Percentiles rank a stretch among this genome's conserved stretches.
Evolutionary conservation across 208 protist species (phyloP).

Genomic region (Acanthamoeba lenticulata): DNA sequence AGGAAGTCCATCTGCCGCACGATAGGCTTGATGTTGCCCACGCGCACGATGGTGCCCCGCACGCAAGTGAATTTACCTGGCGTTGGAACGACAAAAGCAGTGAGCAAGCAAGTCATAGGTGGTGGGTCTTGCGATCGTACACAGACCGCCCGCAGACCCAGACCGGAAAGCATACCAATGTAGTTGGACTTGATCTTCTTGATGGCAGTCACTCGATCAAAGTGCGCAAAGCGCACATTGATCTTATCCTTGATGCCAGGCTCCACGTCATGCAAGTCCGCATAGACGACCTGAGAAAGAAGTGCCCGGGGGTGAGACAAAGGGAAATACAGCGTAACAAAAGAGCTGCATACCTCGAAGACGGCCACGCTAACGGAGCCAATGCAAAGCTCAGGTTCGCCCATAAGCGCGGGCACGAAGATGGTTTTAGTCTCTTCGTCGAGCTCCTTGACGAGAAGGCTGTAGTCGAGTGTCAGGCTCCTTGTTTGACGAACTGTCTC

Average conservation of each 20-base stretch:
- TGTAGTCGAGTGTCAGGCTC: slow-evolving; percentile 23
- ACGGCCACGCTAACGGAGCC: slow-evolving; percentile 24
- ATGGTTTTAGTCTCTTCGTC: background rate
- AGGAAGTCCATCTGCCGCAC: slow-evolving; percentile 84
- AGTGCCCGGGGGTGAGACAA: background rate
- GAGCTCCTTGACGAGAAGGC: background rate
- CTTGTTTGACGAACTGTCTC: background rate
- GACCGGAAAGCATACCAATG: slow-evolving; percentile 13
- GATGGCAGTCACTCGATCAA: slow-evolving; percentile 36
- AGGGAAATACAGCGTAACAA: background rate
- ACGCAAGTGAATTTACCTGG: slow-evolving; percentile 85
- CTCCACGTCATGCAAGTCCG: background rate
- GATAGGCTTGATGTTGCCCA: slow-evolving; percentile 87
- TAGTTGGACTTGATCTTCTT: slow-evolving; percentile 69
- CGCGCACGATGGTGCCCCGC: slow-evolving; percentile 88
- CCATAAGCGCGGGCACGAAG: background rate
- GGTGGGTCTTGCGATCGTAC: no score
- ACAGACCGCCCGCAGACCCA: background rate
- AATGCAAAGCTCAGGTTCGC: background rate
- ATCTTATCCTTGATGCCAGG: background rate
- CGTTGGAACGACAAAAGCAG: background rate
- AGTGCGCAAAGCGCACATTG: slow-evolving; percentile 19
- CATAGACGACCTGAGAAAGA: background rate
- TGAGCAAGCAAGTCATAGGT: background rate
- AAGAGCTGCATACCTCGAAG: background rate